Evolutionary conservation across 495 filamentous ascomycete genomes (phyloP).

Genomic region (Xylaria telfairii): DNA sequence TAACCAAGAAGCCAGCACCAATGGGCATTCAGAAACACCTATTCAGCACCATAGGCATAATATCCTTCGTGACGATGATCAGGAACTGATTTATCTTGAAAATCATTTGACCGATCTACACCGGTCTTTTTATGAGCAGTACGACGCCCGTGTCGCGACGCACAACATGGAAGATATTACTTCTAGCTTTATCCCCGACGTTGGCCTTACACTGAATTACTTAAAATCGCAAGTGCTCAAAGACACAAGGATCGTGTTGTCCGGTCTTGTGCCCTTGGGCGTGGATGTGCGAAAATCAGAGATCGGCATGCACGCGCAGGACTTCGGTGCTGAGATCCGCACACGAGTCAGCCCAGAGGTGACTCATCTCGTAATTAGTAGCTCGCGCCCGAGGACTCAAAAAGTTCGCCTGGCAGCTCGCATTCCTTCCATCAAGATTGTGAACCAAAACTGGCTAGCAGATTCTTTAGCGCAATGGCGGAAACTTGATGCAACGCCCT

Average conservation of each 20-base stretch:
- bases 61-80: conserved; percentile 82
- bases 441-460: conserved; percentile 86
- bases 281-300: conserved; percentile 78
- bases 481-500: conserved; percentile 74
- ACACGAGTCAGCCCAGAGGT: conserved; percentile 54
- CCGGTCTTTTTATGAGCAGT: conserved; percentile 78
- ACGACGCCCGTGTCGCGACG: conserved; percentile 57
- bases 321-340: conserved; percentile 79
- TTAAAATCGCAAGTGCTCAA: conserved; percentile 77
- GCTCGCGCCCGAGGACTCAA: conserved; percentile 74
- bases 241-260: conserved; percentile 78
- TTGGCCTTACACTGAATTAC: conserved; percentile 77
- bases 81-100: conserved; percentile 76
- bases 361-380: conserved; percentile 61
- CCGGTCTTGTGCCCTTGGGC: conserved; percentile 83
- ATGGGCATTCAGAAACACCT: conserved; percentile 38
- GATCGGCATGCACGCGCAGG: conserved; percentile 80
- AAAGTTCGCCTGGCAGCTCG: conserved; percentile 84
- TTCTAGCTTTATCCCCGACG: conserved; percentile 76
- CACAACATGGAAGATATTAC: conserved; percentile 32
- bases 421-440: conserved; percentile 78
- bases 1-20: conserved; percentile 30
- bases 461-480: conserved; percentile 82
- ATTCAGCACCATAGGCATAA: conserved; percentile 67
- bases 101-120: conserved; percentile 77